A percentile compares a stretch with the other conserved stretches of the same genome.
Conservation (phyloP, 176 grass and related monocot genomes). For the Phoenix roebelenii region DNA sequence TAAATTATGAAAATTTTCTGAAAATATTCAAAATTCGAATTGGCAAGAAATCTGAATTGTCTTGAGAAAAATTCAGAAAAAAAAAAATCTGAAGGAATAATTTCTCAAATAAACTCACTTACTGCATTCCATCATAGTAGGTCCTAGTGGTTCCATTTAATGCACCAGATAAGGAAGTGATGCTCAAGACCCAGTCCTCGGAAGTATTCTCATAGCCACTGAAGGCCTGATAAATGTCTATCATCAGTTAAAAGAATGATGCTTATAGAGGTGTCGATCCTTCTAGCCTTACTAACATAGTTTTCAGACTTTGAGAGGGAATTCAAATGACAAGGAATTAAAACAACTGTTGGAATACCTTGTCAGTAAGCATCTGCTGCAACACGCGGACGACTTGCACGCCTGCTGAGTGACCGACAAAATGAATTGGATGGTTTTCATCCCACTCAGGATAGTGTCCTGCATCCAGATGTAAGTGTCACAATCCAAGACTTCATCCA, state of each 20-base stretch:
- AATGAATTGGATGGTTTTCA: constrained; percentile 77
- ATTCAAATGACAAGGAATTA: no score
- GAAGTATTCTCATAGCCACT: constrained; percentile 68
- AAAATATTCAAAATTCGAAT: no score
- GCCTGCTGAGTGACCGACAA: constrained; percentile 89
- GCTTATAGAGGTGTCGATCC: no score
- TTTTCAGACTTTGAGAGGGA: no score
- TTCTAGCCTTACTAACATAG: no score
- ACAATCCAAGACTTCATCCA: no score
- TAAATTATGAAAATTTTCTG: constrained; percentile 6
- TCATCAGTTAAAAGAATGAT: no score
- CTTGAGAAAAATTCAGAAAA: background rate
- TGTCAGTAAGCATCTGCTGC: constrained; percentile 95
- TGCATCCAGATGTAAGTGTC: constrained; percentile 17
- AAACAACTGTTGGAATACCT: constrained; percentile 31
- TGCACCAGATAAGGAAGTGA: constrained; percentile 87
- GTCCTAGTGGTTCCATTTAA: constrained; percentile 96
- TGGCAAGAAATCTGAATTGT: no score
- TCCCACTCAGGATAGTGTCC: constrained; percentile 87
- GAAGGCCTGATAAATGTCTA: constrained; percentile 42
- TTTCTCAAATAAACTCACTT: constrained; percentile 22
- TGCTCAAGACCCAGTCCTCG: constrained; percentile 85
- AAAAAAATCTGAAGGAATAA: background rate
- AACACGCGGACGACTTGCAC: constrained; percentile 79
- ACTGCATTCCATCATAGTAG: constrained; percentile 97